phyloP scores from a whole-genome alignment of 1,284 basidiomycete species.

The Fomitiporia mediterranea region DNA sequence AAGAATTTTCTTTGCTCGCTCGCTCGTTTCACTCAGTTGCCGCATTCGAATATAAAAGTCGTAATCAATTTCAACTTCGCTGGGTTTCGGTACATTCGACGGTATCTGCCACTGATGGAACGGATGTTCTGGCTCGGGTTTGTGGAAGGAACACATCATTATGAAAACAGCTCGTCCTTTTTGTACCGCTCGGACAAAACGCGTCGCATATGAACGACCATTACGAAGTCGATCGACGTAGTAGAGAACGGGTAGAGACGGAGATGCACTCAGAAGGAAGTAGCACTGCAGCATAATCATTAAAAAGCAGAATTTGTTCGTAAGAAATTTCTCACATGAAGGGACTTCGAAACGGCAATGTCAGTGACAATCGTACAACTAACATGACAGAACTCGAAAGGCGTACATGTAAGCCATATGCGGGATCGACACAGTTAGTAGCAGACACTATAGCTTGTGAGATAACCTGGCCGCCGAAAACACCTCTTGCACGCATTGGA shows the following conservation, averaged over 20 bases:
- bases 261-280: slow-evolving; percentile 75
- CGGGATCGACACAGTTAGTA: slow-evolving; percentile 64
- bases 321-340: slow-evolving; percentile 30
- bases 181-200: slow-evolving; percentile 74
- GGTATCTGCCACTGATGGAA: slow-evolving; percentile 64
- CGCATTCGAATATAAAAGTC: slow-evolving; percentile 36
- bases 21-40: slow-evolving; percentile 32
- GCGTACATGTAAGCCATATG: slow-evolving; percentile 71
- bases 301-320: background rate
- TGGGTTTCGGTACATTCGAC: slow-evolving; percentile 47
- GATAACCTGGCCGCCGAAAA: slow-evolving; percentile 90
- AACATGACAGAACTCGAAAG: slow-evolving; percentile 12
- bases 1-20: slow-evolving; percentile 31
- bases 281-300: slow-evolving; percentile 53
- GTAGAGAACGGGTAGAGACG: slow-evolving; percentile 77
- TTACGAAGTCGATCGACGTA: slow-evolving; percentile 83
- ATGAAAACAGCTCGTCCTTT: slow-evolving; percentile 76
- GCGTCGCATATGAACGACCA: slow-evolving; percentile 69
- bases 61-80: slow-evolving; percentile 63
- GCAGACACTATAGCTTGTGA: slow-evolving; percentile 82
- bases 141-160: slow-evolving; percentile 83
- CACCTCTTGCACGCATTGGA: slow-evolving; percentile 66
- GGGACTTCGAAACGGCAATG: slow-evolving; percentile 28
- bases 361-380: background rate
- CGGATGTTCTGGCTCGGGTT: slow-evolving; percentile 73